These are phyloP conservation scores for Monilinia polystroma DNA, from an alignment of 2,329 filamentous ascomycete genomes.

Conservation along the genomic window DNA sequence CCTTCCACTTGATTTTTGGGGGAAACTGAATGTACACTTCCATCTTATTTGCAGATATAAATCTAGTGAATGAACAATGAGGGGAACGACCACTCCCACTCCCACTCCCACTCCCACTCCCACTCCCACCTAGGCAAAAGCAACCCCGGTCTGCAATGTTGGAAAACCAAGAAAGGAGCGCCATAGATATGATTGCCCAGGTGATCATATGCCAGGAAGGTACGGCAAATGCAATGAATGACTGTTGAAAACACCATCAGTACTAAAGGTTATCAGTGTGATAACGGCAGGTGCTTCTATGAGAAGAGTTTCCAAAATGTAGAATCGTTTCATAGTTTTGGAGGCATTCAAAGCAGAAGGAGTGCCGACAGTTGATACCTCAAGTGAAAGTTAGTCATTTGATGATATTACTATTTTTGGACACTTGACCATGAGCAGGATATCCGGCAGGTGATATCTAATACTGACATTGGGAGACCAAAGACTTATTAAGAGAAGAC, in stretches of 20 bases:
- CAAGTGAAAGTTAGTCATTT: neutral
- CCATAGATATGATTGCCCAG: neutral
- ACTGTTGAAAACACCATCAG: neutral
- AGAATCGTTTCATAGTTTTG: neutral
- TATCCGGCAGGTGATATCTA: neutral
- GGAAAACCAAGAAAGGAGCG: neutral
- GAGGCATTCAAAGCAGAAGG: neutral
- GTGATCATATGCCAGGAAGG: neutral
- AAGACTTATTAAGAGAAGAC: neutral
- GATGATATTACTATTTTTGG: neutral
- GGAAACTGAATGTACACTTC: neutral
- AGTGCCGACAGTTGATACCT: neutral
- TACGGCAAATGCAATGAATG: neutral
- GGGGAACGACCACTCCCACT: neutral
- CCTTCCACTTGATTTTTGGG: neutral
- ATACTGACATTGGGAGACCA: neutral
- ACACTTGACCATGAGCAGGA: neutral
- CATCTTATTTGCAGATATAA: neutral
- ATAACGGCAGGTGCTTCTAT: constrained; percentile 13
- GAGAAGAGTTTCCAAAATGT: neutral
- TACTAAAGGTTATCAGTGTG: neutral
- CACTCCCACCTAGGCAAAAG: neutral
- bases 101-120: neutral
- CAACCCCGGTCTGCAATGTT: neutral
- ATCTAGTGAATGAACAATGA: constrained; percentile 1